Percentiles rank a stretch among this genome's conserved stretches.
Conservation (phyloP, 2,329 filamentous ascomycete genomes). For the Esteya vermicola region DNA sequence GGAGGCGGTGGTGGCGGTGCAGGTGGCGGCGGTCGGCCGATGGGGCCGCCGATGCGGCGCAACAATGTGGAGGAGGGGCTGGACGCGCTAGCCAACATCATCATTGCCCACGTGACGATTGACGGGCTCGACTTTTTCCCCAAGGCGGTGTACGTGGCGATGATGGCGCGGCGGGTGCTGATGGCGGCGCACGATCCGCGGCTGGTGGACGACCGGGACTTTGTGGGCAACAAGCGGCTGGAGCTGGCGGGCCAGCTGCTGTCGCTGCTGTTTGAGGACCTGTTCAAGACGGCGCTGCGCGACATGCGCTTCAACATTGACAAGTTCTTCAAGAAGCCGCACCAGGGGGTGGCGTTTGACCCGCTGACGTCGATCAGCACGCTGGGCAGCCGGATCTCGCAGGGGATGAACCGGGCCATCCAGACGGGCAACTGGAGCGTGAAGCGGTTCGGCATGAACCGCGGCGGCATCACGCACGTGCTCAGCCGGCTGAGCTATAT, state of each 20-base stretch:
- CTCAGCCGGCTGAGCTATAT: slow-evolving; percentile 94
- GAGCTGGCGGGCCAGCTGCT: slow-evolving; percentile 91
- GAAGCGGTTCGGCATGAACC: slow-evolving; percentile 97
- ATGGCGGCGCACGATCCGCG: slow-evolving; percentile 86
- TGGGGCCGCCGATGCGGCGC: slow-evolving; percentile 39
- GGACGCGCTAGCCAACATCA: slow-evolving; percentile 80
- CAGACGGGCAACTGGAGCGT: slow-evolving; percentile 96
- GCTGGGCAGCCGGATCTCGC: slow-evolving; percentile 75
- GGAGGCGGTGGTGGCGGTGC: not conserved
- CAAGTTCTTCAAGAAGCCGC: slow-evolving; percentile 88
- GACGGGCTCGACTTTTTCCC: slow-evolving; percentile 85
- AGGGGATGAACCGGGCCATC: slow-evolving; percentile 89
- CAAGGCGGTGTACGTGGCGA: slow-evolving; percentile 91
- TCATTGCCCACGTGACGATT: slow-evolving; percentile 90
- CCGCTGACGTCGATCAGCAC: slow-evolving; percentile 72
- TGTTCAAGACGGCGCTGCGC: slow-evolving; percentile 89
- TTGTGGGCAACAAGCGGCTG: slow-evolving; percentile 92
- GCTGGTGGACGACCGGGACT: slow-evolving; percentile 90
- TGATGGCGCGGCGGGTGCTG: slow-evolving; percentile 92
- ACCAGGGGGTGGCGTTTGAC: slow-evolving; percentile 77
- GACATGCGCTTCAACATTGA: slow-evolving; percentile 89
- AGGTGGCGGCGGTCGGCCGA: slow-evolving; percentile 14
- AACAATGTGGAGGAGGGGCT: slow-evolving; percentile 85
- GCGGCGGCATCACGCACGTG: slow-evolving; percentile 92
- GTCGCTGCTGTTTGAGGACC: slow-evolving; percentile 86